These are phyloP conservation scores for Udeniomyces megalosporus DNA, from an alignment of 768 basidiomycete genomes.

Conservation along the genomic window DNA sequence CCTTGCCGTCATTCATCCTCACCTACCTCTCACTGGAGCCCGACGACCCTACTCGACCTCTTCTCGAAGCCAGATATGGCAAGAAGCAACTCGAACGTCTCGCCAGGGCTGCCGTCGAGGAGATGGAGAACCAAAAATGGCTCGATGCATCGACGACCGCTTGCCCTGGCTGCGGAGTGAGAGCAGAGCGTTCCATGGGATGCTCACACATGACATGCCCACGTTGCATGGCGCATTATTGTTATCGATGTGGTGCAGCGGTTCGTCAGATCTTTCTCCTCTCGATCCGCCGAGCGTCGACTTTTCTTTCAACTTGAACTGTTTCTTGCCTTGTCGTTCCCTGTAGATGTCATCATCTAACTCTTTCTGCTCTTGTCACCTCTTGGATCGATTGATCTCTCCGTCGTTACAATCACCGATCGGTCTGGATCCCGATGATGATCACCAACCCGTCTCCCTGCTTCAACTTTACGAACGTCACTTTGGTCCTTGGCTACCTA, in stretches of 20 bases:
- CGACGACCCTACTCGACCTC: neutral
- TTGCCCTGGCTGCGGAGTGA: constrained; percentile 50
- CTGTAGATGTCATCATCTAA: too few species aligned
- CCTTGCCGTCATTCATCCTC: constrained; percentile 30
- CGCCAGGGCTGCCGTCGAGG: constrained; percentile 50
- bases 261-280: too few species aligned
- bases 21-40: constrained; percentile 3
- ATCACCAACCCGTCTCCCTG: too few species aligned
- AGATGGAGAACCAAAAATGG: constrained; percentile 58
- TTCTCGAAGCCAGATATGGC: constrained; percentile 14
- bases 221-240: neutral
- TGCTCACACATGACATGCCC: constrained; percentile 6
- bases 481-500: neutral
- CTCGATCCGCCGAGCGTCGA: too few species aligned
- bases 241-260: too few species aligned
- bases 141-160: constrained; percentile 48
- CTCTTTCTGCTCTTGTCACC: too few species aligned
- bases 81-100: constrained; percentile 43
- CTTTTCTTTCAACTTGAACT: too few species aligned
- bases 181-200: constrained; percentile 43
- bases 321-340: too few species aligned
- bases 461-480: neutral
- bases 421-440: too few species aligned
- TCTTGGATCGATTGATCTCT: too few species aligned
- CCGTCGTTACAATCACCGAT: neutral